A percentile compares a stretch with the other conserved stretches of the same genome.
These are phyloP conservation scores for Postia placenta DNA, from an alignment of 768 basidiomycete species.

Conservation along the genomic window DNA sequence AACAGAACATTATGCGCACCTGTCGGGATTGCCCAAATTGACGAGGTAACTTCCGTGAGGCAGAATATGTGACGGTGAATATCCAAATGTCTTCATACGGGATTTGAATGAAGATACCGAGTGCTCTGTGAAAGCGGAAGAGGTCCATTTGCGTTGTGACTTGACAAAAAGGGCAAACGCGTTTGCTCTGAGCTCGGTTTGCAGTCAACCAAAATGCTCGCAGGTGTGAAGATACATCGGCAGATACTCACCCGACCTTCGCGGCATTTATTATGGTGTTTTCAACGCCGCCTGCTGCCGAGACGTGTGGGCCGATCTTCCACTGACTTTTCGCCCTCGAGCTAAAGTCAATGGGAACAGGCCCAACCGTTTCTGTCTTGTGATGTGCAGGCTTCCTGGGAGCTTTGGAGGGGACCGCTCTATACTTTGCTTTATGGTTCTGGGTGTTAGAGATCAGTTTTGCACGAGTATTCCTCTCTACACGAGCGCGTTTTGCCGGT, in stretches of 20 bases:
- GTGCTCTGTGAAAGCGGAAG: conserved; percentile 47
- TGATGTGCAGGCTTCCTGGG: conserved; percentile 1
- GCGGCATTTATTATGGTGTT: conserved; percentile 68
- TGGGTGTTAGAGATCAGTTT: background rate
- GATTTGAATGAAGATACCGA: conserved; percentile 54
- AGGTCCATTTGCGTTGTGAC: conserved; percentile 77
- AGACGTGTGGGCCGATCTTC: conserved; percentile 84
- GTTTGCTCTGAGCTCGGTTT: conserved; percentile 47
- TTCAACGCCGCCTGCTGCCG: conserved; percentile 74
- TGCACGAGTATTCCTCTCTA: background rate
- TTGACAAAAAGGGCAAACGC: conserved; percentile 83
- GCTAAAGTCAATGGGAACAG: conserved; percentile 24
- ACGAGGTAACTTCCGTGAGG: conserved; percentile 86
- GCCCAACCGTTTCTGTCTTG: conserved; percentile 9
- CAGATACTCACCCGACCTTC: conserved; percentile 51
- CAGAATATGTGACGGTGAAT: conserved; percentile 55
- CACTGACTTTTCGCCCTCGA: conserved; percentile 29
- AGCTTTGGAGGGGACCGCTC: background rate
- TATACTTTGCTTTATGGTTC: background rate
- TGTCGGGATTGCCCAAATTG: conserved; percentile 77
- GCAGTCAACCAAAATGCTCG: background rate
- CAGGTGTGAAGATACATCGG: too few relatives aligned
- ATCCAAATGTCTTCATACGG: conserved; percentile 55
- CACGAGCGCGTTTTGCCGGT: conserved; percentile 1
- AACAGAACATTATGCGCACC: too few relatives aligned